Evolutionary conservation across 192 early-diverging fungal genomes (phyloP), one percentile per base, ranked within the genome.

Genomic region (Spinellus fusiger): DNA sequence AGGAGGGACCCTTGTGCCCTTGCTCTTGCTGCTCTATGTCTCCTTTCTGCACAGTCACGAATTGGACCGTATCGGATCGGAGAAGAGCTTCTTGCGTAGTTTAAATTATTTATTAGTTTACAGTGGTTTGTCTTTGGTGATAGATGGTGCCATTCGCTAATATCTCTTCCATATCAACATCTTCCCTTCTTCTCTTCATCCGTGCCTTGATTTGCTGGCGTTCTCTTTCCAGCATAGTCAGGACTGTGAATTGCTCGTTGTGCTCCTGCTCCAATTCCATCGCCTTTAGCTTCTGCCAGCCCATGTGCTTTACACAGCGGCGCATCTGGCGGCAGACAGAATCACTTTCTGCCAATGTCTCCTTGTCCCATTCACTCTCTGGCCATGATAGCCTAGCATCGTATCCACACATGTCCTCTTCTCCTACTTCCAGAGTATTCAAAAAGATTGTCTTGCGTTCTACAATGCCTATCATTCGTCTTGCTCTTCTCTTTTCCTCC

Each of bases 211-310:
- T 77, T 9, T 70, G 52, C 38, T 78, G 77, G 18, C 71, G 54
- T 52, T 82, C 72, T 9, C 70, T 26, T 48, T 63, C 66, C 18
- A 71, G 35, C 25, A 61, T 54, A 47, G 61, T 54, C 16, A 69
- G 37, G n/a, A 63, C 29, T n/a, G 22, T 22, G 33, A 67, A 54
- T 25, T 67, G 65, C 28, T 67, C 80, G 32, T 20, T 57, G 22
- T 73, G 65, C 51, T 78, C 76, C 26, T 76, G 76, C 8, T 76
- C 78, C 31, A 83, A 55, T 34, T 83, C 78, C 4, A 63, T 50
- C 12, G 49, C 54, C 26, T 78, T 78, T 9, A 78, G 61, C 33
- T 68, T 83, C 22, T 78, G 70, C 80, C 80, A 83, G n/a, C 64
- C 68, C 8, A 12, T 37, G 56, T 83, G 80, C 27, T 72, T 73